Evolutionary conservation across 2,329 filamentous ascomycete genomes (phyloP).

Genomic region (Atkinsonella hypoxylon): DNA sequence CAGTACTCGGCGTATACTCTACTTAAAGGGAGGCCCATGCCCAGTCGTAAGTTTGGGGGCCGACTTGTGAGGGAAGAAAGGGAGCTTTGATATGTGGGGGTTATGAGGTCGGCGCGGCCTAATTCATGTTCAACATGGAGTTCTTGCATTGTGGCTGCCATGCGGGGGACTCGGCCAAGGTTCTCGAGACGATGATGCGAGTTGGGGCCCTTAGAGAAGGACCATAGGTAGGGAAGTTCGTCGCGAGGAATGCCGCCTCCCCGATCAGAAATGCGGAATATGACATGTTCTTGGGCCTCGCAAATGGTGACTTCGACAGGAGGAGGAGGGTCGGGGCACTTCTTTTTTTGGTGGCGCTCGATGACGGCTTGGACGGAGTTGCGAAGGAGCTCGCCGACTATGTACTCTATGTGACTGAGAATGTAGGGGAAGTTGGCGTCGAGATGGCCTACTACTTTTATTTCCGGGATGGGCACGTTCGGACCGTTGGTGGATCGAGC

Average conservation of each 20-base stretch:
- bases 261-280: conserved; percentile 90
- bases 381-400: conserved; percentile 84
- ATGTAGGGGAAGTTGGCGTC: conserved; percentile 94
- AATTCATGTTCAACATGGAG: conserved; percentile 41
- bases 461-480: conserved; percentile 61
- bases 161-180: conserved; percentile 72
- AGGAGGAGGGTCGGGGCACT: conserved; percentile 38
- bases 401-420: conserved; percentile 90
- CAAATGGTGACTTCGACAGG: conserved; percentile 92
- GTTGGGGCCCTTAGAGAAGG: conserved; percentile 85
- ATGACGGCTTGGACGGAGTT: conserved; percentile 92
- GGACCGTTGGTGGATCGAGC: conserved; percentile 64
- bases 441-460: conserved; percentile 73
- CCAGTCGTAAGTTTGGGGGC: conserved; percentile 75
- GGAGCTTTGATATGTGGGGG: conserved; percentile 42
- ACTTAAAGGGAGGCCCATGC: conserved; percentile 88
- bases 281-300: conserved; percentile 87
- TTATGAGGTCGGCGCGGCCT: conserved; percentile 28
- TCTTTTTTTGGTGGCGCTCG: conserved; percentile 49
- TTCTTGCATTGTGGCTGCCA: conserved; percentile 91
- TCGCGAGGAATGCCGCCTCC: conserved; percentile 84
- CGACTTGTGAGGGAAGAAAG: conserved; percentile 69
- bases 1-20: conserved; percentile 96
- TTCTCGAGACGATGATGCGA: conserved; percentile 71
- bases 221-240: conserved; percentile 84